A percentile compares a stretch with the other conserved stretches of the same genome.
Evolutionary conservation across 2,329 filamentous ascomycete species (phyloP).

Genomic region (Xylariaceae sp.): DNA sequence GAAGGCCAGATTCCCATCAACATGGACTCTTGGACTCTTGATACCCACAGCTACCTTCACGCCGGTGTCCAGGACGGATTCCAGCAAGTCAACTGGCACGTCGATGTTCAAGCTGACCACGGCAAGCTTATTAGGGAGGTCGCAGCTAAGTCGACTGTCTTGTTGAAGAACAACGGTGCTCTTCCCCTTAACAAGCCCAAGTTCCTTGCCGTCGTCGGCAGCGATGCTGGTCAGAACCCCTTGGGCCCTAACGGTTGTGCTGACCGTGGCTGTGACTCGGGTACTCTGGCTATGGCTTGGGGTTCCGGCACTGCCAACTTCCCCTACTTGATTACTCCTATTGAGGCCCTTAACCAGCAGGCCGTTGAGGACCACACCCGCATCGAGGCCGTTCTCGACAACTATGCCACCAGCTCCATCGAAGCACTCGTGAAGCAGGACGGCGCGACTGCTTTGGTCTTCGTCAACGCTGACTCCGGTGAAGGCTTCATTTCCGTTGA

Average conservation of each 20-base stretch:
- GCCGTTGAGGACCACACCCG: conserved; percentile 54
- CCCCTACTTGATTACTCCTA: conserved; percentile 70
- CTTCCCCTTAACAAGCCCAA: conserved; percentile 76
- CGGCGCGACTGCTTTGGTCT: conserved; percentile 72
- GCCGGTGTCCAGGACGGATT: conserved; percentile 55
- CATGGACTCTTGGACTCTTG: conserved; percentile 81
- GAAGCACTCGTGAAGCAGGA: conserved; percentile 55
- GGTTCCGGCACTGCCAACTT: conserved; percentile 70
- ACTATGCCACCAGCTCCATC: conserved; percentile 58
- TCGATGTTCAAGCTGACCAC: conserved; percentile 79
- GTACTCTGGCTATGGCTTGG: conserved; percentile 71
- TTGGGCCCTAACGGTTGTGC: conserved; percentile 73
- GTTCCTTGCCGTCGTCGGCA: conserved; percentile 72
- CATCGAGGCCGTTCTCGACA: conserved; percentile 63
- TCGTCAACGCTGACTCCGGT: conserved; percentile 80
- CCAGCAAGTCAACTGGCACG: conserved; percentile 69
- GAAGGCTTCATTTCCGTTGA: conserved; percentile 83
- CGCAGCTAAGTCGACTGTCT: conserved; percentile 73
- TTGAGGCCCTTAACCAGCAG: conserved; percentile 61
- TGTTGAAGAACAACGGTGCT: conserved; percentile 77
- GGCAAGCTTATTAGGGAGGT: conserved; percentile 66
- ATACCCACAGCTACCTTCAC: conserved; percentile 69
- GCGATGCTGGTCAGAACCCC: conserved; percentile 72
- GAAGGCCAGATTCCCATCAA: conserved; percentile 54
- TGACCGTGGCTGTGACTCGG: conserved; percentile 58